These are phyloP conservation scores for Takakia lepidozioides DNA, from an alignment of 225 moss, liverwort and hornwort species.

Conservation along the genomic window DNA sequence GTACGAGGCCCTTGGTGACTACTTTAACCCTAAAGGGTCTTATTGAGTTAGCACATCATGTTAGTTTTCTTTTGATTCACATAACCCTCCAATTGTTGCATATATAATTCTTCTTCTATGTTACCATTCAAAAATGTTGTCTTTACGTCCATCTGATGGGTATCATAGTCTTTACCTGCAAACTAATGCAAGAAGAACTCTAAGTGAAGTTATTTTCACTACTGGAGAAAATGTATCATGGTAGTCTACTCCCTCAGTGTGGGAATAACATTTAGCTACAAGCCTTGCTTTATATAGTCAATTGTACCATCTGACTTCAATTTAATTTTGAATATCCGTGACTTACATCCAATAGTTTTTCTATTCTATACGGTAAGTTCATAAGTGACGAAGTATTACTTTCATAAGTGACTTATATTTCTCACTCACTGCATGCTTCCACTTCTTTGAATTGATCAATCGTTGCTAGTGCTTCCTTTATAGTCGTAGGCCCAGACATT, in stretches of 20 bases:
- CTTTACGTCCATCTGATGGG: conserved; percentile 4
- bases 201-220: conserved; percentile 1
- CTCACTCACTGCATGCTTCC: neutral
- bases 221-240: neutral
- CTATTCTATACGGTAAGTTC: neutral
- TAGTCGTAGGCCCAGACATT: neutral
- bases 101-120: conserved; percentile 4
- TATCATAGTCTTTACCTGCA: neutral
- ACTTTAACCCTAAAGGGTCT: conserved; percentile 3
- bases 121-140: too few species aligned
- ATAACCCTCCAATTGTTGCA: neutral
- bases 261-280: neutral
- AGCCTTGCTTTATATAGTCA: conserved; percentile 6
- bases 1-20: conserved; percentile 5
- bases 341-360: neutral
- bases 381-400: conserved; percentile 1
- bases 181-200: conserved; percentile 1
- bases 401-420: neutral
- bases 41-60: neutral
- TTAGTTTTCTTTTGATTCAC: neutral
- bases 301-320: conserved; percentile 1
- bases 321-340: neutral
- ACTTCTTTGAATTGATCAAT: neutral
- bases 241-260: neutral
- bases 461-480: neutral